These are phyloP conservation scores for Candida chilensis DNA, from an alignment of 805 yeast genomes.

Conservation along the genomic window DNA sequence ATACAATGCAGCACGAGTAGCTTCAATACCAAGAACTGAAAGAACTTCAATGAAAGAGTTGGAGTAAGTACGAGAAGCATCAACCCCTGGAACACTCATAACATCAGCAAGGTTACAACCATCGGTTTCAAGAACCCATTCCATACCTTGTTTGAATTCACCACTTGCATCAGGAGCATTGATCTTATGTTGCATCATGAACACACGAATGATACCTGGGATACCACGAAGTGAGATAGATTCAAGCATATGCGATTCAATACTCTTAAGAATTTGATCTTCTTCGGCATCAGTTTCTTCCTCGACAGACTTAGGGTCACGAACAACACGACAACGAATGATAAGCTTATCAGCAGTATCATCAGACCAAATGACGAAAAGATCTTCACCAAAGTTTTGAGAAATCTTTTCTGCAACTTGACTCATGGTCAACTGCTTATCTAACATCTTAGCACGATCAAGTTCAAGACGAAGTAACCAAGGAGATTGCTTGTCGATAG, in stretches of 20 bases:
- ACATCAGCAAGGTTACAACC: conserved; percentile 96
- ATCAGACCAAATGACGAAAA: conserved; percentile 98
- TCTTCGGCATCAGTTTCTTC: conserved; percentile 95
- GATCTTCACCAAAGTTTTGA: conserved; percentile 86
- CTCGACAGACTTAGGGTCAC: conserved; percentile 89
- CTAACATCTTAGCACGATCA: conserved; percentile 98
- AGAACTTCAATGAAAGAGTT: conserved; percentile 94
- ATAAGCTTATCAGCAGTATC: conserved; percentile 96
- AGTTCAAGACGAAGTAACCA: conserved; percentile 95
- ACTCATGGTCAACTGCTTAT: conserved; percentile 94
- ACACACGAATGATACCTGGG: conserved; percentile 83
- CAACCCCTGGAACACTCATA: conserved; percentile 92
- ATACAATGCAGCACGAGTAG: conserved; percentile 90
- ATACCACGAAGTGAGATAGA: conserved; percentile 94
- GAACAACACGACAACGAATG: conserved; percentile 95
- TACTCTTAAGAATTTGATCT: conserved; percentile 90
- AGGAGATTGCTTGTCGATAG: conserved; percentile 91
- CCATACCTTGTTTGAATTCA: conserved; percentile 81
- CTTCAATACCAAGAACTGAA: conserved; percentile 96
- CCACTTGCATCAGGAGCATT: conserved; percentile 72
- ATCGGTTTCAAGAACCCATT: conserved; percentile 98
- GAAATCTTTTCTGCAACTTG: conserved; percentile 95
- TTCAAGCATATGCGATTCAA: conserved; percentile 94
- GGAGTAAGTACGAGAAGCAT: conserved; percentile 82
- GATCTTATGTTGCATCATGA: conserved; percentile 79